phyloP scores from a whole-genome alignment of 2,329 filamentous ascomycete species.

The Cadophora sp. region DNA sequence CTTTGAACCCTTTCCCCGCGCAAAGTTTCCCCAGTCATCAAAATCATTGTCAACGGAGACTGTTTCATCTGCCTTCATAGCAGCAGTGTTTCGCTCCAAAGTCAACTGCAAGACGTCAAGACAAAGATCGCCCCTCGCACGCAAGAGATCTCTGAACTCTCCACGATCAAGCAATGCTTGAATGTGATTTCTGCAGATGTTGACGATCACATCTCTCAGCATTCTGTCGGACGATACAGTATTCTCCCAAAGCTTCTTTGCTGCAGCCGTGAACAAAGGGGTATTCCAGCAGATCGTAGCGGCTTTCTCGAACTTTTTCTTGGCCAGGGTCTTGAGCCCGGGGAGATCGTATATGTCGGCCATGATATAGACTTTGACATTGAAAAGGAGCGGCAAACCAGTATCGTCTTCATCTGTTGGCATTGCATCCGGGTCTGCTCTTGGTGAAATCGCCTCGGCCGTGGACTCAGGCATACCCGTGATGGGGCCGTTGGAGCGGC shows the following conservation, averaged over 20 bases:
- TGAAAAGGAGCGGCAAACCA: not conserved
- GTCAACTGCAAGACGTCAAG: not conserved
- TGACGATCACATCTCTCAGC: not conserved
- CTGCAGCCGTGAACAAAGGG: not conserved
- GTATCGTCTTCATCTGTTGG: not conserved
- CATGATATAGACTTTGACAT: not conserved
- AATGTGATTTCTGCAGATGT: not conserved
- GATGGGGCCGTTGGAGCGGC: not conserved
- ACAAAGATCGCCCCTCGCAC: not conserved
- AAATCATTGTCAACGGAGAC: not conserved
- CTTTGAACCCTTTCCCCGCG: too few relatives aligned
- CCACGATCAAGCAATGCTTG: not conserved
- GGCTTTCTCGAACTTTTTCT: not conserved
- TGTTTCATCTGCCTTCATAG: too few relatives aligned
- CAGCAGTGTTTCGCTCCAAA: not conserved
- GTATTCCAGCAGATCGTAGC: not conserved
- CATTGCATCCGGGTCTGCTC: not conserved
- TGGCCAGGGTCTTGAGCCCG: not conserved
- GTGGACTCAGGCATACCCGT: not conserved
- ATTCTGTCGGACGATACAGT: not conserved
- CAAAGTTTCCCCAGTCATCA: not conserved
- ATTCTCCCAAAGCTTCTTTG: not conserved
- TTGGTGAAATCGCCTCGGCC: not conserved
- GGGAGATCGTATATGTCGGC: not conserved
- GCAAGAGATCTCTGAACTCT: not conserved